Evolutionary conservation across 2,329 filamentous ascomycete genomes (phyloP).

Genomic region (Tolypocladium inflatum): DNA sequence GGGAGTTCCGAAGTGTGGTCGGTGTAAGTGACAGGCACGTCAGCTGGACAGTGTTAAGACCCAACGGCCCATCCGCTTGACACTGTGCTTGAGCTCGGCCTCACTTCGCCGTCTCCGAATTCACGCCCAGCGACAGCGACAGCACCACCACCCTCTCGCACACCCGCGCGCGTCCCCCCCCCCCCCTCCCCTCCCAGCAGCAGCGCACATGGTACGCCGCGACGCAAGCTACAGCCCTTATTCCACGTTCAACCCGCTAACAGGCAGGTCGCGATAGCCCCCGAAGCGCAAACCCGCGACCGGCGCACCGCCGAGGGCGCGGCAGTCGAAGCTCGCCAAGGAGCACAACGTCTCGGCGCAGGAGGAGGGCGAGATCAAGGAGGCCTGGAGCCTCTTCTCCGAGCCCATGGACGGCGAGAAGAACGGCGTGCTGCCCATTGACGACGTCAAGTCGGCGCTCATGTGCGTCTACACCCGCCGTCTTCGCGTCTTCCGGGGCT

Average conservation of each 20-base stretch:
- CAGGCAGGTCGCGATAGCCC: slow-evolving; percentile 24
- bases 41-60: background rate
- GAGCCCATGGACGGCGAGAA: slow-evolving; percentile 64
- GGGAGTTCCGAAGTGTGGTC: background rate
- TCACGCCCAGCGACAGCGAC: background rate
- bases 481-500: background rate
- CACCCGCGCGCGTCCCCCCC: background rate
- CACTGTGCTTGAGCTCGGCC: background rate
- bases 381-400: slow-evolving; percentile 79
- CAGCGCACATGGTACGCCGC: slow-evolving; percentile 1
- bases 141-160: background rate
- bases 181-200: background rate
- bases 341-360: slow-evolving; percentile 77
- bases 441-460: slow-evolving; percentile 62
- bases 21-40: background rate
- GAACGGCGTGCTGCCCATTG: slow-evolving; percentile 56
- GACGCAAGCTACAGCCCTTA: background rate
- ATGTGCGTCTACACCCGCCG: slow-evolving; percentile 41
- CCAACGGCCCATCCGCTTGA: background rate
- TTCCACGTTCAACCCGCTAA: background rate
- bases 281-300: slow-evolving; percentile 39
- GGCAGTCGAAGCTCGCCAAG: slow-evolving; percentile 82
- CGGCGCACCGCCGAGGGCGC: slow-evolving; percentile 27
- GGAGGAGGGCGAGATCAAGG: slow-evolving; percentile 83
- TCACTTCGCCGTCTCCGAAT: background rate